Evolutionary conservation across 2,329 filamentous ascomycete species (phyloP).

Genomic region (Nemania diffusa): DNA sequence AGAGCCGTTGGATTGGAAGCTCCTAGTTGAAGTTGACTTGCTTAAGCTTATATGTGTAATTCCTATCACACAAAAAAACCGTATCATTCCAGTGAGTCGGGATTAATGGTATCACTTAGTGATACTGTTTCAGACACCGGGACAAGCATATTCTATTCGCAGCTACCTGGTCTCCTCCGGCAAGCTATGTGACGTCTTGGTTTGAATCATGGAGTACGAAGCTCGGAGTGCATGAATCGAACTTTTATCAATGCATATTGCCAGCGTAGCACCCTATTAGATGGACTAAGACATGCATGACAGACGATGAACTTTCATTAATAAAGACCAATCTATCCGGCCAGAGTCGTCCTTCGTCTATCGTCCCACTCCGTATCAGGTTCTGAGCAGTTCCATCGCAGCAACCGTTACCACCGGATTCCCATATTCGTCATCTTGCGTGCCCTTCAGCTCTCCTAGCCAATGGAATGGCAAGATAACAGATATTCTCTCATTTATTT

Average conservation of each 20-base stretch:
- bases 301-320: not conserved
- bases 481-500: not conserved
- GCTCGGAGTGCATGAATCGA: not conserved
- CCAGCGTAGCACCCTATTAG: not conserved
- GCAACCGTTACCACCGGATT: not conserved
- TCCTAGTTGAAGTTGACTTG: not conserved
- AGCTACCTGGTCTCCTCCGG: not conserved
- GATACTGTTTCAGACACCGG: not conserved
- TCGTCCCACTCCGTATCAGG: not conserved
- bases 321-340: constrained; percentile 8
- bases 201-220: not conserved
- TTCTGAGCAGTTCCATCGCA: not conserved
- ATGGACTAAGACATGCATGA: not conserved
- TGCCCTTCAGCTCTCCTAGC: not conserved
- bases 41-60: not conserved
- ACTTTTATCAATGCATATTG: not conserved
- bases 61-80: not conserved
- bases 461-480: not conserved
- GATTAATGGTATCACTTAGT: not conserved
- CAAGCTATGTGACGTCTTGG: not conserved
- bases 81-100: not conserved
- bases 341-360: constrained; percentile 1
- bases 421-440: not conserved
- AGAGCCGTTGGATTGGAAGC: not conserved
- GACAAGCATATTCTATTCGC: not conserved